A percentile compares a stretch with the other conserved stretches of the same genome.
Evolutionary conservation across 139 green algal species (phyloP).

Genomic region (Chlorella sorokiniana): DNA sequence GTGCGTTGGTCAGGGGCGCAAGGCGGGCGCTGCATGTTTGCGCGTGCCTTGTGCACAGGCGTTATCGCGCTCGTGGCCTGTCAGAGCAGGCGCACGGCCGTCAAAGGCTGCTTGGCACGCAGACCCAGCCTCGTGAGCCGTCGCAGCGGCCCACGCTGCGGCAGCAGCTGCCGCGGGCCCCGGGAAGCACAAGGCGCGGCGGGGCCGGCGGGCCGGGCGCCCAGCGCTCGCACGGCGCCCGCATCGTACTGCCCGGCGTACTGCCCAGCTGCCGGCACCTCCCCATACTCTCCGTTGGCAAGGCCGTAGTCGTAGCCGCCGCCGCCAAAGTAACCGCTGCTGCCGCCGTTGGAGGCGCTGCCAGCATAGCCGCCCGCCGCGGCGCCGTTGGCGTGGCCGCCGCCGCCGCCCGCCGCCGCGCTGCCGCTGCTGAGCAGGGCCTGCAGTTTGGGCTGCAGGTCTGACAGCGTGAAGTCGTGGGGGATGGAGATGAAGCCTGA

Average conservation of each 20-base stretch:
- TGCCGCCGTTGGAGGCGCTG: conserved; percentile 9
- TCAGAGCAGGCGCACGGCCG: background rate
- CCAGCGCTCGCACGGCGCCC: background rate
- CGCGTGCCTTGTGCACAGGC: too few relatives aligned
- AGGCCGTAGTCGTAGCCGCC: background rate
- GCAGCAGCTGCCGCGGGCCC: background rate
- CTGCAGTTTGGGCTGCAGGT: conserved; percentile 64
- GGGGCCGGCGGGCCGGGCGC: background rate
- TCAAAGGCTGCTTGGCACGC: too few relatives aligned
- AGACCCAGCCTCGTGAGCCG: too few relatives aligned
- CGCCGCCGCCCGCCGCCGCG: background rate
- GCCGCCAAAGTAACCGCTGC: background rate
- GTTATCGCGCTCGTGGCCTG: too few relatives aligned
- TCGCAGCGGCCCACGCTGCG: too few relatives aligned
- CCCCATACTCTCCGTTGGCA: background rate
- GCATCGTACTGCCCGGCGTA: background rate
- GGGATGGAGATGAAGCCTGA: conserved; percentile 91
- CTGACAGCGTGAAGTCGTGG: conserved; percentile 77
- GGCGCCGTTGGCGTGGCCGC: background rate
- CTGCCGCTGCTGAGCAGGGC: conserved; percentile 49
- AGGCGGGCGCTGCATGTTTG: too few relatives aligned
- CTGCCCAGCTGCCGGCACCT: background rate
- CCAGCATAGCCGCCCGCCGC: too few relatives aligned
- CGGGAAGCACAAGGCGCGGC: background rate
- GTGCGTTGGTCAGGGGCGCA: too few relatives aligned